Conservation (phyloP, 768 basidiomycete species). For the Podaxis pistillaris region DNA sequence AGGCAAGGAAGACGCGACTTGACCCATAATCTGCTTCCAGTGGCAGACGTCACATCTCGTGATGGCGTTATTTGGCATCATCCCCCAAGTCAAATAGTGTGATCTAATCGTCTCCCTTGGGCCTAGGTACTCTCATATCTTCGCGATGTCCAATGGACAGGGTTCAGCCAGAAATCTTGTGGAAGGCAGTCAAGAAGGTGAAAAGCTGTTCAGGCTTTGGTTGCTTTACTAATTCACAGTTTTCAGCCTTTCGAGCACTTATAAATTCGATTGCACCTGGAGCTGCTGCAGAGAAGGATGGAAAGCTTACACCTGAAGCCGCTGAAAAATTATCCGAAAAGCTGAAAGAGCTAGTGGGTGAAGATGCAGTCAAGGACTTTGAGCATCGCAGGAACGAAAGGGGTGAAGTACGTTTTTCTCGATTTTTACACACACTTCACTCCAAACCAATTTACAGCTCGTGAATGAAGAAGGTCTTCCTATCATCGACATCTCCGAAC, state of each 20-base stretch:
- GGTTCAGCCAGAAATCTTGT: constrained; percentile 25
- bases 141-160: constrained; percentile 18
- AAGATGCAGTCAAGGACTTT: constrained; percentile 31
- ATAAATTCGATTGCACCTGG: constrained; percentile 39
- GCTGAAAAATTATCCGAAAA: constrained; percentile 56
- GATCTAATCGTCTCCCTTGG: not conserved
- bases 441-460: constrained; percentile 40
- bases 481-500: constrained; percentile 75
- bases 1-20: constrained; percentile 7
- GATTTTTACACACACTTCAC: constrained; percentile 20
- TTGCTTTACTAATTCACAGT: not conserved
- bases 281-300: constrained; percentile 17
- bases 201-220: not conserved
- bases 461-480: constrained; percentile 78
- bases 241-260: constrained; percentile 38
- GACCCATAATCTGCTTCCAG: not conserved
- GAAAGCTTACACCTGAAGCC: constrained; percentile 45
- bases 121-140: not conserved
- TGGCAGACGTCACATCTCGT: constrained; percentile 15
- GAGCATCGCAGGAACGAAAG: constrained; percentile 44
- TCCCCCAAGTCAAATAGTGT: constrained; percentile 3
- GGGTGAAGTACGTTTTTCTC: constrained; percentile 55
- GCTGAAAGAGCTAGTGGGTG: constrained; percentile 56
- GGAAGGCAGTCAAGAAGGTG: constrained; percentile 31
- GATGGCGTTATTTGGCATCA: constrained; percentile 15